Evolutionary conservation across 371 early-diverging fungal genomes (phyloP).

Genomic region (Scutellospora calospora): DNA sequence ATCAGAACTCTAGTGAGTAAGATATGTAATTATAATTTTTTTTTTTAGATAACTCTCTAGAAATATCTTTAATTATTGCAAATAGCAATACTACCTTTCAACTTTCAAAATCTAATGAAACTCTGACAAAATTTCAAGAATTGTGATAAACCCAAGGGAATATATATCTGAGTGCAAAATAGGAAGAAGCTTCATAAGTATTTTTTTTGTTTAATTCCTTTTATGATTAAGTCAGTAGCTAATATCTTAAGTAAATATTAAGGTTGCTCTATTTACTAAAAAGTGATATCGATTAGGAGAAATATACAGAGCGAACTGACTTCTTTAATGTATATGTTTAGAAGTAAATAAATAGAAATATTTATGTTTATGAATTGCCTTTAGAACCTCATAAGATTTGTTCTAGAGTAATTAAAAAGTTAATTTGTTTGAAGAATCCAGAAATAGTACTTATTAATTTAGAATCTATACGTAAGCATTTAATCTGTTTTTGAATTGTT

Average conservation of each 20-base stretch:
- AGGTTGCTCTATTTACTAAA: conserved; percentile 19
- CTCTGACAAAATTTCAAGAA: conserved; percentile 1
- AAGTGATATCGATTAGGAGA: conserved; percentile 30
- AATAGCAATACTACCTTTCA: no score
- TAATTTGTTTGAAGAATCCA: conserved; percentile 4
- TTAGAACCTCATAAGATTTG: conserved; percentile 11
- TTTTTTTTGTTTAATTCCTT: conserved; percentile 6
- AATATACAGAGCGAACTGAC: conserved; percentile 27
- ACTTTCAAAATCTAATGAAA: not conserved
- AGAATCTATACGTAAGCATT: conserved; percentile 22
- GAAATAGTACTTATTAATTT: conserved; percentile 1
- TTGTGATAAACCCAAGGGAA: conserved; percentile 34
- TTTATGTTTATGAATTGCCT: conserved; percentile 33
- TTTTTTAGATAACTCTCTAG: conserved; percentile 24
- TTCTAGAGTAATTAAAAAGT: conserved; percentile 4
- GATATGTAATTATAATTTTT: not conserved
- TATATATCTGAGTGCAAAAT: conserved; percentile 22
- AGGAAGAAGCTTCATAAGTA: conserved; percentile 37
- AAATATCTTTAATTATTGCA: not conserved
- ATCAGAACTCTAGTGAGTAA: conserved; percentile 27
- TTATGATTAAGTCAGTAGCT: not conserved
- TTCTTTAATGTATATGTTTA: conserved; percentile 12
- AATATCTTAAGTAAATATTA: not conserved
- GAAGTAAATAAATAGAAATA: conserved; percentile 16
- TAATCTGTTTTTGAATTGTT: conserved; percentile 1